Conservation (phyloP, 73 alveolate genomes). For the Effrenium voratum region DNA sequence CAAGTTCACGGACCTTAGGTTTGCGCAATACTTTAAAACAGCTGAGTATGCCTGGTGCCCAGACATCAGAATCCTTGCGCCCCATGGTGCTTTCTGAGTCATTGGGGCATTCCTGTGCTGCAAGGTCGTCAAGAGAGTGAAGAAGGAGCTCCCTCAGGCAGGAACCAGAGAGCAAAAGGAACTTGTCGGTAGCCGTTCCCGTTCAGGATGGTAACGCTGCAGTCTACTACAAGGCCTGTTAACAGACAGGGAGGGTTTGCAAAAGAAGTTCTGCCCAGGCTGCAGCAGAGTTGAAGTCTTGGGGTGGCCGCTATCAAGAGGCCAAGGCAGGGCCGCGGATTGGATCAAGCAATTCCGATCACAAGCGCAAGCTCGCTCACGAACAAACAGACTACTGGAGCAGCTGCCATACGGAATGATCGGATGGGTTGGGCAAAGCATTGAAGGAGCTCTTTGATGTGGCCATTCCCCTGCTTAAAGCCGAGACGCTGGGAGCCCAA, state of each 20-base stretch:
- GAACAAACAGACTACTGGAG: no score
- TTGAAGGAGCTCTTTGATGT: conserved; percentile 76
- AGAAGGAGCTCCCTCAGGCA: conserved; percentile 72
- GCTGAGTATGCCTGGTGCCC: conserved; percentile 25
- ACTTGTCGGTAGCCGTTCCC: not conserved
- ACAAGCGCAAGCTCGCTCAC: no score
- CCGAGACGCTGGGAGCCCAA: conserved; percentile 46
- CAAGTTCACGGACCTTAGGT: not conserved
- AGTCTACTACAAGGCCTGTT: conserved; percentile 65
- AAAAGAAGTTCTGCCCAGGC: not conserved
- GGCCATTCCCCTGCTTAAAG: conserved; percentile 62
- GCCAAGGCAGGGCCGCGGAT: conserved; percentile 37
- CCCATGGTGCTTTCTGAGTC: not conserved
- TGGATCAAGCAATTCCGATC: no score
- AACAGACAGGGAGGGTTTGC: not conserved
- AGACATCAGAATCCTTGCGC: not conserved
- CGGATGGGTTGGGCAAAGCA: no score
- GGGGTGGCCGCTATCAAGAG: conserved; percentile 83
- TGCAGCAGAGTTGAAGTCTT: conserved; percentile 64
- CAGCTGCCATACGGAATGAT: no score
- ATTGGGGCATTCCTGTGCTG: not conserved
- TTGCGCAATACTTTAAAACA: conserved; percentile 49
- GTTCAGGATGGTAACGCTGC: conserved; percentile 74
- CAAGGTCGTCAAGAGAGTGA: conserved; percentile 60
- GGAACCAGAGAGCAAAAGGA: not conserved